A percentile compares a stretch with the other conserved stretches of the same genome.
Conservation (phyloP, 768 basidiomycete species). For the Termitomyces sp. region DNA sequence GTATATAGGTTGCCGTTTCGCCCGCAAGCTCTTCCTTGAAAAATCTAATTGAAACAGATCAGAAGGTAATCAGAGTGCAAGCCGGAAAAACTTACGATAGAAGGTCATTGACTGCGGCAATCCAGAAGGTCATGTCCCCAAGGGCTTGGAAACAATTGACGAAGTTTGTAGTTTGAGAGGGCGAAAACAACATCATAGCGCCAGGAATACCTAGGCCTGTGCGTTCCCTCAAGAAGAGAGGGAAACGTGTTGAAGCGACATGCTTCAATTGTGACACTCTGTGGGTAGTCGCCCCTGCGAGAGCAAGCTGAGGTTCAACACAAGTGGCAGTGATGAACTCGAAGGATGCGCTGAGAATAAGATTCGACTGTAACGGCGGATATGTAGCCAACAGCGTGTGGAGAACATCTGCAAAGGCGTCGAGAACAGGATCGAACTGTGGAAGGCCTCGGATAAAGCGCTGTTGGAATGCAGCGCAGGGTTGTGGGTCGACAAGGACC, state of each 20-base stretch:
- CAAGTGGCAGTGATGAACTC: no score
- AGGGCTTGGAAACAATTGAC: slow-evolving; percentile 8
- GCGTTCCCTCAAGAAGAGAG: slow-evolving; percentile 7
- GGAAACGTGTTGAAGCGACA: background rate
- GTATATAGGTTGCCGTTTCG: slow-evolving; percentile 17
- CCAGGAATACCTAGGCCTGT: slow-evolving; percentile 6
- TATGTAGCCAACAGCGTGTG: no score
- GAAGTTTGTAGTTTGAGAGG: background rate
- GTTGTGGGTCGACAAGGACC: no score
- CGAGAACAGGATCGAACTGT: no score
- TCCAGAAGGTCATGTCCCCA: slow-evolving; percentile 14
- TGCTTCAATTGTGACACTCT: background rate
- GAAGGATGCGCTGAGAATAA: no score
- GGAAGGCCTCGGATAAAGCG: no score
- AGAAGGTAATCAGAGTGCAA: background rate
- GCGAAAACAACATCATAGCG: slow-evolving; percentile 9
- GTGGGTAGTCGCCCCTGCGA: no score
- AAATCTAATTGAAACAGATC: slow-evolving; percentile 7
- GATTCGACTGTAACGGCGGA: no score
- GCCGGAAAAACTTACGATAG: background rate
- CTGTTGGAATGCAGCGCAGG: no score
- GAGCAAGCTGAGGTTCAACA: no score
- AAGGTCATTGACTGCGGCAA: slow-evolving; percentile 7
- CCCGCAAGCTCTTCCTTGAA: slow-evolving; percentile 22
- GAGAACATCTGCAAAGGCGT: no score